Percentiles rank a stretch among this genome's conserved stretches.
Evolutionary conservation across 2,329 filamentous ascomycete genomes (phyloP).

Genomic region (Cladosporium austrohemisphaericum): DNA sequence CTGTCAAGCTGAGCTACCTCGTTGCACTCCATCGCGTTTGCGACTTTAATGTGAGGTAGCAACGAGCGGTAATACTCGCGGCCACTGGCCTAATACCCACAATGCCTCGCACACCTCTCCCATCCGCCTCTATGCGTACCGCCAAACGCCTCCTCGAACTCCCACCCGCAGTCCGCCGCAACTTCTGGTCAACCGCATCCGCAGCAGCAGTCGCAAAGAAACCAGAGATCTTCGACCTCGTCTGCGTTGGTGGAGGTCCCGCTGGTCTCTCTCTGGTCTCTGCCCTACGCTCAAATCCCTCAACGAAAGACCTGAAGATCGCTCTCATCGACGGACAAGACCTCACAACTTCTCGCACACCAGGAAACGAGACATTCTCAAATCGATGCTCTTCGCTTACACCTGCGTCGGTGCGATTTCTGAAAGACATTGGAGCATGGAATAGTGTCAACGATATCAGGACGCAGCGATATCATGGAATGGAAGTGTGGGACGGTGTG

Average conservation of each 20-base stretch:
- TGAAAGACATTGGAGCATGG: slow-evolving; percentile 81
- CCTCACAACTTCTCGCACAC: slow-evolving; percentile 64
- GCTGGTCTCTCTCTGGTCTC: slow-evolving; percentile 68
- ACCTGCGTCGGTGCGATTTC: slow-evolving; percentile 77
- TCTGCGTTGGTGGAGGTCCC: slow-evolving; percentile 85
- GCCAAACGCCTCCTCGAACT: slow-evolving; percentile 25
- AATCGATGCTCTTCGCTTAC: slow-evolving; percentile 96
- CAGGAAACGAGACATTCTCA: slow-evolving; percentile 71
- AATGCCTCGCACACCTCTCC: not conserved
- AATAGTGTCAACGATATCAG: slow-evolving; percentile 66
- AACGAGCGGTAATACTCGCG: not conserved
- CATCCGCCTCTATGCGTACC: slow-evolving; percentile 8
- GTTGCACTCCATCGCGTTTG: not conserved
- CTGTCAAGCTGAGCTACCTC: too few species aligned
- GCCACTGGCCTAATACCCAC: too few species aligned
- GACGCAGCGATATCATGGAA: slow-evolving; percentile 85
- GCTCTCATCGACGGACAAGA: slow-evolving; percentile 90
- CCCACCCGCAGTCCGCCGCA: slow-evolving; percentile 27
- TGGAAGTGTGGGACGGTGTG: slow-evolving; percentile 98
- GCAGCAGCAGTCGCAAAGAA: slow-evolving; percentile 4
- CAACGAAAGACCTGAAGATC: slow-evolving; percentile 69
- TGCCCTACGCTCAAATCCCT: slow-evolving; percentile 36
- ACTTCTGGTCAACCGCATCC: slow-evolving; percentile 24
- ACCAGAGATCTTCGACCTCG: slow-evolving; percentile 84
- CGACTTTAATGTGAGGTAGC: too few species aligned